Percentiles rank a stretch among this genome's conserved stretches.
Conservation (phyloP, 2,329 filamentous ascomycete species). For the Colletotrichum spaethianum region DNA sequence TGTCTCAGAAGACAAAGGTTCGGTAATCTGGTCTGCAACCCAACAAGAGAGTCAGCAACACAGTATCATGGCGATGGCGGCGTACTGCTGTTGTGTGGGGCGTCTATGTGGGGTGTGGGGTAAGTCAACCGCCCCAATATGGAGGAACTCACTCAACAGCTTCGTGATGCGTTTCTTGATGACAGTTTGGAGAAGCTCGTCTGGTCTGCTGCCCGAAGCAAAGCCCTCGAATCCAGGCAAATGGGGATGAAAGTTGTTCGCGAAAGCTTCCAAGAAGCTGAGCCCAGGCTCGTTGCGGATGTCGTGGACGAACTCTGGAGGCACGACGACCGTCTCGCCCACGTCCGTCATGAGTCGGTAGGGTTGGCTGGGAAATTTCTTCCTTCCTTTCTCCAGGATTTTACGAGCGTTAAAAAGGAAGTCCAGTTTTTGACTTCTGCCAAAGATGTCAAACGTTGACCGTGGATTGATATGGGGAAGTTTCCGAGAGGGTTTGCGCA, state of each 20-base stretch:
- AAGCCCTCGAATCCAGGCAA: slow-evolving; percentile 42
- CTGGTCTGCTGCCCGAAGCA: not conserved
- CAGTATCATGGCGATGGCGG: not conserved
- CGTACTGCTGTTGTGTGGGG: not conserved
- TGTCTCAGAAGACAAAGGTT: slow-evolving; percentile 36
- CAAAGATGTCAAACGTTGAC: not conserved
- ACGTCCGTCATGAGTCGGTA: slow-evolving; percentile 42
- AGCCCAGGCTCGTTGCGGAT: slow-evolving; percentile 45
- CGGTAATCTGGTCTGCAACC: slow-evolving; percentile 26
- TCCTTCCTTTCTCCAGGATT: slow-evolving; percentile 4
- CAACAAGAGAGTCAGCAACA: not conserved
- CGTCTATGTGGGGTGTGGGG: slow-evolving; percentile 13
- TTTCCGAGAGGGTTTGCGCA: slow-evolving; percentile 25
- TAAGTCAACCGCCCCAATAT: not conserved
- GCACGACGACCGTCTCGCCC: slow-evolving; percentile 43
- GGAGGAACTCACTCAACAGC: slow-evolving; percentile 36
- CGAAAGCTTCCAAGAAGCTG: slow-evolving; percentile 35
- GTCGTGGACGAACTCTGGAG: slow-evolving; percentile 40
- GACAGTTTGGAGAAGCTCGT: slow-evolving; percentile 37
- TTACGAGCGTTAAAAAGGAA: slow-evolving; percentile 25
- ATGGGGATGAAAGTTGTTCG: slow-evolving; percentile 35
- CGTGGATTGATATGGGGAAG: slow-evolving; percentile 28
- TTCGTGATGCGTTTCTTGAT: slow-evolving; percentile 43
- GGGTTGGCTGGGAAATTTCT: slow-evolving; percentile 28
- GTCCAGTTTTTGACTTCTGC: not conserved